Percentiles rank a stretch among this genome's conserved stretches.
Conservation (phyloP, 176 grass and related monocot genomes). For the Triticum aestivum region IWGSC_CS_RefSeq_v2.1 NC_057812.1:26607014-26607513, state of each 20-base stretch:
- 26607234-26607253: slow-evolving; percentile 42
- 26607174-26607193: slow-evolving; percentile 49
- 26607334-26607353: slow-evolving; percentile 46
- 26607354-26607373: slow-evolving; percentile 42
- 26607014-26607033: slow-evolving; percentile 68
- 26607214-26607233: slow-evolving; percentile 90
- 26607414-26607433: slow-evolving; percentile 58
- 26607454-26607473: slow-evolving; percentile 54
- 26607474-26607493: slow-evolving; percentile 65
- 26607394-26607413: slow-evolving; percentile 52
- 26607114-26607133: slow-evolving; percentile 43
- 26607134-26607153: slow-evolving; percentile 56
- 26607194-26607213: slow-evolving; percentile 53
- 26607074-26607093: slow-evolving; percentile 57
- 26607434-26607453: slow-evolving; percentile 67
- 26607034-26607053: slow-evolving; percentile 55
- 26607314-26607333: slow-evolving; percentile 54
- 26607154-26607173: slow-evolving; percentile 62
- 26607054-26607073: slow-evolving; percentile 56
- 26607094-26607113: slow-evolving; percentile 37
- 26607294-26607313: slow-evolving; percentile 47
- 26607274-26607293: slow-evolving; percentile 61
- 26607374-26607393: slow-evolving; percentile 75
- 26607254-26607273: slow-evolving; percentile 66
- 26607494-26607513: slow-evolving; percentile 64